Evolutionary conservation across 805 yeast genomes (phyloP), one percentile per base, ranked within the genome.

Genomic region (Scheffersomyces spartinae): DNA sequence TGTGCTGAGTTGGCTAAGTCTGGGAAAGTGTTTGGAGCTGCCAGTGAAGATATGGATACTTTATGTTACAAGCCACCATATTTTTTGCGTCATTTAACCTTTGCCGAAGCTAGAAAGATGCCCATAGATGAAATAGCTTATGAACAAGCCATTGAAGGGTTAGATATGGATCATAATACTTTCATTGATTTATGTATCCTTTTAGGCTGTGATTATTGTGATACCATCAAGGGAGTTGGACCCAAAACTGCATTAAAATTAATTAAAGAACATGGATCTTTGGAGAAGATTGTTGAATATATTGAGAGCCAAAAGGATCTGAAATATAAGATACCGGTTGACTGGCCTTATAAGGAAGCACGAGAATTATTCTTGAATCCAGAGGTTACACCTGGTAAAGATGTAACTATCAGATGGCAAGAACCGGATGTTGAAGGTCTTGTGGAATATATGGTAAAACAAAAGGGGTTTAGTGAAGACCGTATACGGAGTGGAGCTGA

Each of bases 11-110:
- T 91, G 24, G 96, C 96, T 3, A 70, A 74, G 30, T 70, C 73
- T 8, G 96, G 95, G 2, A 85, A 84, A 45, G 97, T 88, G 0
- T 91, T 76, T 47, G 98, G 94, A 6, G 95, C 97, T 3, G 98
- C 96, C 1, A 80, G 94, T 5, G 98, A 91, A 49, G 98, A 91
- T 71, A 91, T 91, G 98, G 98, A 91, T 54, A 91, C 98, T 1
- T 51, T 91, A 29, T 91, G 97, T 44, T 91, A 88, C 47, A 76
- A 73, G 29, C 82, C 97, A 2, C 91, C 94, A 5, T 73, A 57
- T 32, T 55, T 91, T 27, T 61, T 91, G 33, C 69, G 98, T 37
- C 94, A 91, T 48, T 64, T 91, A 49, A 91, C 97, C 0, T 91
- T 86, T 38, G 74, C 96, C 2, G 98, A 91, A 46, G 88, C 94